Base-by-base conservation (phyloP, 805 yeast genomes). In the Saturnispora galanensis region DNA sequence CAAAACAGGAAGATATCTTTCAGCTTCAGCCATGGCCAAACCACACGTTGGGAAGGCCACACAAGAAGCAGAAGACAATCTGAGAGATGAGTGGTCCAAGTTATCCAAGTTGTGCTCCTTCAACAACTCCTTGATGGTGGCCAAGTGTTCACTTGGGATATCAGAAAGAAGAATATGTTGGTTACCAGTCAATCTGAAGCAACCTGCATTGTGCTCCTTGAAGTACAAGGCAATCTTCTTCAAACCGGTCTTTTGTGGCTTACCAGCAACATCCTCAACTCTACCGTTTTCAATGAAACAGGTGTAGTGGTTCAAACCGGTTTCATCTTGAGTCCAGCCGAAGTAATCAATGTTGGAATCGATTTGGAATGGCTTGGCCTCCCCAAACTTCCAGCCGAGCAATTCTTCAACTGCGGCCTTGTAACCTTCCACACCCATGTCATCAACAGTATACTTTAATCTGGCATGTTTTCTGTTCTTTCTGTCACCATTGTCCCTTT, bases 21-120 rank as follows among this genome's bases (percentile, higher is more conserved):
- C 97, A 45, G 95, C 83, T 68, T 90, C 97, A 31, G 97, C 97
- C 97, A 90, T 88, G 15, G 97, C 97, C 59, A 90, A 76, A 54
- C 97, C 97, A 77, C 97, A 90, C 1, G 97, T 90, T 54, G 97
- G 97, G 76, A 90, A 81, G 2, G 96, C 97, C 47, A 90, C 97
- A 76, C 97, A 90, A 0, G 97, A 95, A 21, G 95, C 88, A 7
- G 96, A 86, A 9, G 95, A 82, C 47, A 87, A 73, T 64, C 97
- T 79, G 58, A 90, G 71, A 3, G 84, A 94, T 45, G 94, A 80
- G 38, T 50, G 51, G 52, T 79, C 74, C 42, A 88, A 73, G 67
- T 87, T 88, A 62, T 87, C 96, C 51, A 90, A 73, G 63, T 82
- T 84, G 67, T 83, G 84, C 60, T 83, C 65, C 35, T 74, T 74